phyloP scores from a whole-genome alignment of 768 basidiomycete genomes.

The Tricholoma sp. region DNA sequence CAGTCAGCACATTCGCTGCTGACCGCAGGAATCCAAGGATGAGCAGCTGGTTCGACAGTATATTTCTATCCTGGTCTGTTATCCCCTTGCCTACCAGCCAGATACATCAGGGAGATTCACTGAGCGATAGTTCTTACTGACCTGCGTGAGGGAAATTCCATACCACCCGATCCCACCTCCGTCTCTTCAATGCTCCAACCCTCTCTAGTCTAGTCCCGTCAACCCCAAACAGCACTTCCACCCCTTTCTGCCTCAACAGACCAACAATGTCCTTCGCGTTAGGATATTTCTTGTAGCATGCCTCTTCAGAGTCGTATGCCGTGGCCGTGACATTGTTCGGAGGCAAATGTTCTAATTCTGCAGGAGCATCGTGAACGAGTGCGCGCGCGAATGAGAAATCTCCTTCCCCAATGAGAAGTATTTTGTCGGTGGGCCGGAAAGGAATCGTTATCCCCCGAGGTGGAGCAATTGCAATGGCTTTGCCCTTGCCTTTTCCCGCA shows the following conservation, averaged over 20 bases:
- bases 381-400: constrained; percentile 91
- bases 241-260: constrained; percentile 52
- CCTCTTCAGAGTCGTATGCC: constrained; percentile 73
- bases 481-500: constrained; percentile 31
- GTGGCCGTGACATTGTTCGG: constrained; percentile 77
- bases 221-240: constrained; percentile 69
- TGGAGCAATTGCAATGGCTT: constrained; percentile 25
- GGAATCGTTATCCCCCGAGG: constrained; percentile 50
- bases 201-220: constrained; percentile 81
- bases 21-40: constrained; percentile 80
- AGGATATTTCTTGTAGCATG: constrained; percentile 80
- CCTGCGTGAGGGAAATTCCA: constrained; percentile 99
- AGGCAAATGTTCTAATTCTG: constrained; percentile 47
- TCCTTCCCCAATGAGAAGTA: constrained; percentile 86
- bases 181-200: constrained; percentile 48
- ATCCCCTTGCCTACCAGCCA: constrained; percentile 70
- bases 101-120: constrained; percentile 2
- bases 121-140: constrained; percentile 26
- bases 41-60: constrained; percentile 81
- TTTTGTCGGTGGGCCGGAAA: constrained; percentile 57
- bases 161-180: constrained; percentile 71
- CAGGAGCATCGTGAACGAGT: constrained; percentile 47
- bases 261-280: constrained; percentile 58
- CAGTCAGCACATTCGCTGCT: constrained; percentile 52
- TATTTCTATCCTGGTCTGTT: constrained; percentile 90